A percentile compares a stretch with the other conserved stretches of the same genome.
phyloP scores from a whole-genome alignment of 805 yeast genomes.

The Saccharomycopsis lassenensis region DNA sequence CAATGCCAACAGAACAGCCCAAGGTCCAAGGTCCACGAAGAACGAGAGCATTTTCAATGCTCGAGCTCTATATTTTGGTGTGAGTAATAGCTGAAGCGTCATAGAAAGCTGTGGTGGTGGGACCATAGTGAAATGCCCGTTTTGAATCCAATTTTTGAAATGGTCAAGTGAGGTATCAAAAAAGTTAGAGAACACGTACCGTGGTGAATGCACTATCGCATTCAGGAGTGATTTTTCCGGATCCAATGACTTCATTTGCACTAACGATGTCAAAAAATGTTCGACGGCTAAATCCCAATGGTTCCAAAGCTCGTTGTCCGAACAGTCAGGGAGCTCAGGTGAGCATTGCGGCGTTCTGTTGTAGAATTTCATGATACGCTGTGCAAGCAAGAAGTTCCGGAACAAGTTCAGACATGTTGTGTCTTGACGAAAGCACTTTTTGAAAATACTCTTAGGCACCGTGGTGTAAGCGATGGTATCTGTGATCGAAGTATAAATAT shows the following conservation, averaged over 20 bases:
- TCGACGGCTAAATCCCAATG: constrained; percentile 97
- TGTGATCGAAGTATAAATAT: constrained; percentile 97
- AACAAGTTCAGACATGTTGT: constrained; percentile 93
- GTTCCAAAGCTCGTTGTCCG: constrained; percentile 91
- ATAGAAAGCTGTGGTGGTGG: constrained; percentile 96
- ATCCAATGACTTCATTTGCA: constrained; percentile 29
- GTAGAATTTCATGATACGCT: constrained; percentile 83
- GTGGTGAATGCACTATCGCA: constrained; percentile 23
- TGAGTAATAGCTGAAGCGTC: constrained; percentile 80
- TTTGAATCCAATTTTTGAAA: constrained; percentile 91
- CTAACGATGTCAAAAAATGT: constrained; percentile 71
- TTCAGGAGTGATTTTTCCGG: constrained; percentile 6
- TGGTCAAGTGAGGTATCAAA: constrained; percentile 91
- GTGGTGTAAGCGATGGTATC: constrained; percentile 98
- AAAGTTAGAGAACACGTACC: constrained; percentile 81
- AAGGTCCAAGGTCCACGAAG: constrained; percentile 89
- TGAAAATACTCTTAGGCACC: constrained; percentile 77
- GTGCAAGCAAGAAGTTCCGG: constrained; percentile 84
- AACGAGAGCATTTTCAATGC: constrained; percentile 77
- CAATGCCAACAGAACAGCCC: constrained; percentile 90
- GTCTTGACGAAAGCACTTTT: constrained; percentile 86
- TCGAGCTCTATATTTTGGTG: constrained; percentile 87
- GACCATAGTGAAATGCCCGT: constrained; percentile 69
- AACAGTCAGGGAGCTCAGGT: constrained; percentile 80
- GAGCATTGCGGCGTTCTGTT: constrained; percentile 93